Percentiles rank a stretch among this genome's conserved stretches.
phyloP scores from a whole-genome alignment of 371 early-diverging fungal genomes.

The Rhizopus microsporus region DNA sequence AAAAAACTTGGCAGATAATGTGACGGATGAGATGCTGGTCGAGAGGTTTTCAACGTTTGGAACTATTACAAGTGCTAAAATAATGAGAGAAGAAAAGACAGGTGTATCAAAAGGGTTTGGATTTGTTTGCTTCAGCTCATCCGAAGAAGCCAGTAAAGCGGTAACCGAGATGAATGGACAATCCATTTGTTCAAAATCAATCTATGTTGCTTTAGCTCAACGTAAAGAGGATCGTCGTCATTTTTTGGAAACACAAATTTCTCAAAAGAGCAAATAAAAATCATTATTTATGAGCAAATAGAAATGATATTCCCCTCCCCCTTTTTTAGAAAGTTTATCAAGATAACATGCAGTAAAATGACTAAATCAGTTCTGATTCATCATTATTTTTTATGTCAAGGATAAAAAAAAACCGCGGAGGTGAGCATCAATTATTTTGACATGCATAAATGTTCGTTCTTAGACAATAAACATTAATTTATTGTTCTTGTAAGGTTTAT shows the following conservation, averaged over 20 bases:
- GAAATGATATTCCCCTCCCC: too few relatives aligned
- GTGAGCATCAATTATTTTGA: too few relatives aligned
- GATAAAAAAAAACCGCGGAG: too few relatives aligned
- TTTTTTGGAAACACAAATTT: conserved; percentile 80
- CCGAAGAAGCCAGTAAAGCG: conserved; percentile 87
- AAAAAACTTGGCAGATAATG: conserved; percentile 93
- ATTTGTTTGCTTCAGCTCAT: conserved; percentile 86
- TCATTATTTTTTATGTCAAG: too few relatives aligned
- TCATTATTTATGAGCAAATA: too few relatives aligned
- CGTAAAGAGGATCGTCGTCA: conserved; percentile 92
- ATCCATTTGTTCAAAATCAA: conserved; percentile 84
- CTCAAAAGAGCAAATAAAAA: conserved; percentile 1
- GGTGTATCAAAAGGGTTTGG: conserved; percentile 82
- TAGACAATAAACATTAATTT: too few relatives aligned
- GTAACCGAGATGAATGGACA: conserved; percentile 88
- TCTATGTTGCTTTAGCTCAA: conserved; percentile 97
- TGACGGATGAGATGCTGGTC: conserved; percentile 90
- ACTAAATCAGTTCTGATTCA: too few relatives aligned
- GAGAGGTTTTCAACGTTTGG: conserved; percentile 92
- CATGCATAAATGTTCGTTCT: too few relatives aligned
- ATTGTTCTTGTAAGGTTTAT: too few relatives aligned
- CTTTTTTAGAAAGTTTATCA: too few relatives aligned
- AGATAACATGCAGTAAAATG: too few relatives aligned
- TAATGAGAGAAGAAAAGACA: conserved; percentile 92
- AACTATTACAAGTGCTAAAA: conserved; percentile 93